A percentile compares a stretch with the other conserved stretches of the same genome.
phyloP scores from a whole-genome alignment of 306 rosid genomes.

The Crotalaria pallida region DNA sequence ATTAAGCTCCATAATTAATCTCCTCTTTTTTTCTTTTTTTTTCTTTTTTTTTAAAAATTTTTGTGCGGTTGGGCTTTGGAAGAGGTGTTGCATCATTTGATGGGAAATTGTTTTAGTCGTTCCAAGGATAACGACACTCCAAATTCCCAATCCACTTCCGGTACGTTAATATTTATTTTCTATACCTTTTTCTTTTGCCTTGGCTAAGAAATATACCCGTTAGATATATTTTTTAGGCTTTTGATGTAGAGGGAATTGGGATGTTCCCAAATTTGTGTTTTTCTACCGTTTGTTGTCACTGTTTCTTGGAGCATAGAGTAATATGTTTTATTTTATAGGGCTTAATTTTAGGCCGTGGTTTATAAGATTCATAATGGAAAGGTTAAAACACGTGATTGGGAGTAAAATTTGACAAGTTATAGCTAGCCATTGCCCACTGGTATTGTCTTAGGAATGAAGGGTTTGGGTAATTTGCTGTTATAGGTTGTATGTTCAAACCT shows the following conservation, averaged over 20 bases:
- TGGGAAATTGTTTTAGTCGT: conserved; percentile 44
- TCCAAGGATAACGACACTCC: conserved; percentile 16
- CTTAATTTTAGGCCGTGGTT: neutral
- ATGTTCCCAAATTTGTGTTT: neutral
- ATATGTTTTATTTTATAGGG: too few relatives aligned
- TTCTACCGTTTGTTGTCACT: neutral
- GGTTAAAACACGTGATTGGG: neutral
- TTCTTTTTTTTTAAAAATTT: too few relatives aligned
- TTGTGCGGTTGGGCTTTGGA: neutral
- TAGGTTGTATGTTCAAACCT: too few relatives aligned
- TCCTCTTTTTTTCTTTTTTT: neutral
- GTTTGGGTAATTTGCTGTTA: too few relatives aligned
- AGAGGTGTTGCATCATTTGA: neutral
- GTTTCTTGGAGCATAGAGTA: neutral
- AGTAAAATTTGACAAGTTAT: neutral
- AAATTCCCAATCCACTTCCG: conserved; percentile 4
- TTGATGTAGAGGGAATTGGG: neutral
- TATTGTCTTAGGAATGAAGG: too few relatives aligned
- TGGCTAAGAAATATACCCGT: neutral
- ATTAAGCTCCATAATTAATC: too few relatives aligned
- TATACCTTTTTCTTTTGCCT: neutral
- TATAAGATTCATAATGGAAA: neutral
- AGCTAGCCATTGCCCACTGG: too few relatives aligned
- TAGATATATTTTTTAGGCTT: neutral
- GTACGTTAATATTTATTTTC: neutral